A percentile compares a stretch with the other conserved stretches of the same genome.
Conservation (phyloP, 345 rosid species). For the Populus nigra region DNA sequence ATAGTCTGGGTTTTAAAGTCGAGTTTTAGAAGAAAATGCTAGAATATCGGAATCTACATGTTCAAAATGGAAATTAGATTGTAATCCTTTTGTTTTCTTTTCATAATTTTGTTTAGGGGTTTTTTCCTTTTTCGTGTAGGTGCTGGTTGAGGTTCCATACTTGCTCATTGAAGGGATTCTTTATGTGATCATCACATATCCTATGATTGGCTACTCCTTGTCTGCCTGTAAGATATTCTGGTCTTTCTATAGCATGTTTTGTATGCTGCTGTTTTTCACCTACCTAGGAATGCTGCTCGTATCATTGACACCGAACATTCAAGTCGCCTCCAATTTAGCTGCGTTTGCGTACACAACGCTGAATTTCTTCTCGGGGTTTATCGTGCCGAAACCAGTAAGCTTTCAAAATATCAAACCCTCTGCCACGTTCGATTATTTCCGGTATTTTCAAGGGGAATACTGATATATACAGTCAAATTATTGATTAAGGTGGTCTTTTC, state of each 20-base stretch:
- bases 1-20: too few relatives aligned
- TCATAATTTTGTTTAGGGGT: not conserved
- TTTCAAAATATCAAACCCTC: not conserved
- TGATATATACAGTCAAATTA: not conserved
- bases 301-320: conserved; percentile 59
- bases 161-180: conserved; percentile 38
- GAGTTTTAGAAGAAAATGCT: too few relatives aligned
- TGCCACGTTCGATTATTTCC: not conserved
- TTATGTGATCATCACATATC: conserved; percentile 49
- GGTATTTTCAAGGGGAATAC: too few relatives aligned
- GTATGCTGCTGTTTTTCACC: conserved; percentile 47
- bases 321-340: conserved; percentile 51
- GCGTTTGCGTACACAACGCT: conserved; percentile 38
- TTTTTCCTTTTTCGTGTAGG: conserved; percentile 32
- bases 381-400: conserved; percentile 70
- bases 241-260: conserved; percentile 62
- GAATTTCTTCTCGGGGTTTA: conserved; percentile 65
- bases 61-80: too few relatives aligned
- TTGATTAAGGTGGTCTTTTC: not conserved
- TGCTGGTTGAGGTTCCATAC: conserved; percentile 70
- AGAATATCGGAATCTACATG: too few relatives aligned
- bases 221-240: conserved; percentile 60
- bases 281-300: conserved; percentile 65
- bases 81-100: not conserved
- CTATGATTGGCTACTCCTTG: conserved; percentile 58